phyloP scores from a whole-genome alignment of 257 asterid genomes.

The Catharanthus roseus region DNA sequence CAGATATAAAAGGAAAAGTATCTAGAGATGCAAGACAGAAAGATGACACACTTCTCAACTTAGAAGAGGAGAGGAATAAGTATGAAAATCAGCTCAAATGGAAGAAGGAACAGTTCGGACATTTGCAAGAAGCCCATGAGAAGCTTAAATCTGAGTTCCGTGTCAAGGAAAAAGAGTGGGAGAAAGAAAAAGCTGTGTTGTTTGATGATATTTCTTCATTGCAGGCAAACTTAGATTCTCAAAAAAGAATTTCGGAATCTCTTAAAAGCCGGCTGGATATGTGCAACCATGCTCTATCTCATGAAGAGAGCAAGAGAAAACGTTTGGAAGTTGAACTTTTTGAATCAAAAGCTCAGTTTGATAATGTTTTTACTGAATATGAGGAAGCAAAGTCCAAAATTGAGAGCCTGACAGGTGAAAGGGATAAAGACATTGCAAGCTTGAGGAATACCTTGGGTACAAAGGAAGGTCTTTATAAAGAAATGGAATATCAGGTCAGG shows the following conservation, averaged over 20 bases:
- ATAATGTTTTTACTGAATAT: slow-evolving; percentile 53
- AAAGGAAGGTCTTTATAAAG: slow-evolving; percentile 62
- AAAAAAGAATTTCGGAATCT: slow-evolving; percentile 58
- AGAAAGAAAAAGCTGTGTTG: slow-evolving; percentile 52
- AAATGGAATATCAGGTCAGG: slow-evolving; percentile 76
- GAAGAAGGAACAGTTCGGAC: slow-evolving; percentile 85
- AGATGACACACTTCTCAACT: slow-evolving; percentile 41
- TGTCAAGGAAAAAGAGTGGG: slow-evolving; percentile 73
- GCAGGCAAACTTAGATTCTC: slow-evolving; percentile 60
- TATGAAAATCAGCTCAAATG: slow-evolving; percentile 69
- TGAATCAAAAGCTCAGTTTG: slow-evolving; percentile 50
- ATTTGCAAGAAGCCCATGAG: slow-evolving; percentile 72
- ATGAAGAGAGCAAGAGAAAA: slow-evolving; percentile 67
- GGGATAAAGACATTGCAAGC: slow-evolving; percentile 67
- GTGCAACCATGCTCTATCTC: slow-evolving; percentile 82
- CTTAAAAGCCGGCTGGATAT: slow-evolving; percentile 56
- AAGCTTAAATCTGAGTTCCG: slow-evolving; percentile 46
- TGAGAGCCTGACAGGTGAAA: slow-evolving; percentile 44
- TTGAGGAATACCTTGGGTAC: slow-evolving; percentile 58
- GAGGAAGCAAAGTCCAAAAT: slow-evolving; percentile 59
- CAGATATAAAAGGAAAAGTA: slow-evolving; percentile 23
- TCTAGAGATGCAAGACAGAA: slow-evolving; percentile 39
- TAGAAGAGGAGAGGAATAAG: slow-evolving; percentile 59
- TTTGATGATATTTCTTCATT: slow-evolving; percentile 54
- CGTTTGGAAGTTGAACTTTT: slow-evolving; percentile 49